Evolutionary conservation across 2,329 filamentous ascomycete genomes (phyloP), one percentile per base, ranked within the genome.

Genomic region (Lecanoromycetidae sp.): DNA sequence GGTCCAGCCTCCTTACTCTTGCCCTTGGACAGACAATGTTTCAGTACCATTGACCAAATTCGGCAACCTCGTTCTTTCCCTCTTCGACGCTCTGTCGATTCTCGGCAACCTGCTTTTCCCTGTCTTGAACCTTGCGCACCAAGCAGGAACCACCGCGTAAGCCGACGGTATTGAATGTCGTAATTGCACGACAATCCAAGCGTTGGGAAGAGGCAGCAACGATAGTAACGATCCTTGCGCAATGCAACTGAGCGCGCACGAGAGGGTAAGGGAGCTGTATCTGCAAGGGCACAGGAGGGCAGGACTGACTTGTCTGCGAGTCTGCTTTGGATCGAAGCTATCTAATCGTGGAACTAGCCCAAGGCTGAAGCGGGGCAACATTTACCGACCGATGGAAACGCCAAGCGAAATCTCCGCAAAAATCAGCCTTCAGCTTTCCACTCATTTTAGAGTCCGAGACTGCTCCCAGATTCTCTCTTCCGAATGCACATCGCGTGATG

Each of bases 121-220:
- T 41, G 44, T 47, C 36, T 41, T 12, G 29, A 41, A 29, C 15
- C 26, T 47, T 47, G 44, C 44, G 44, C 36, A 47, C 37, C 34
- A 40, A 47, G 20, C 34, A 29, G 29, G 34, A 38, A 15, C 19
- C 26, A 32, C 25, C 39, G 39, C 39, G 29, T 43, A 30, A 26
- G 39, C 19, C 3, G 15, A 25, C 19, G 37, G n/a, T 40, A 33
- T 17, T 15, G 29, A 5, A 15, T 19, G 23, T 40, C 37, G 37
- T 25, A n/a, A 40, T 25, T n/a, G n/a, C n/a, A n/a, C n/a, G n/a
- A n/a, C n/a, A n/a, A n/a, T n/a, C n/a, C n/a, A n/a, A n/a, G n/a
- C n/a, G n/a, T n/a, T n/a, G n/a, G 12, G 10, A 30, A 17, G 17
- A 45, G 19, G 32, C 32, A 36, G 34, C 33, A 32, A 29, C 9